Evolutionary conservation across 2,329 filamentous ascomycete species (phyloP).

Genomic region (Trichoderma oligosporum): DNA sequence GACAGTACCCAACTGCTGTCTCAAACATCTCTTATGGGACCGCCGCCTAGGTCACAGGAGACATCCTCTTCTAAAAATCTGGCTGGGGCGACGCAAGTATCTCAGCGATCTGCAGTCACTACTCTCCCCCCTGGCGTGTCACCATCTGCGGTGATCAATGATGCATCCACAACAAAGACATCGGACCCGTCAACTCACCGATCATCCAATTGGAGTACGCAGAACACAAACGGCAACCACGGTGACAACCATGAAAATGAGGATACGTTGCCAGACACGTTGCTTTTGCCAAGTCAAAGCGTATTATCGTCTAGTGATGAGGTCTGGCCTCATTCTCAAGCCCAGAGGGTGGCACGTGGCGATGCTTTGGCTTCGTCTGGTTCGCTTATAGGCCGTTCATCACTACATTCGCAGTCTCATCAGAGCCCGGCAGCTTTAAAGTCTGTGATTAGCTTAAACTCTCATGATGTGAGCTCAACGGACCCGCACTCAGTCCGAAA

Average conservation of each 20-base stretch:
- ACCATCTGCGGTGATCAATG: slow-evolving; percentile 64
- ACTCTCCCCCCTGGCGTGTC: slow-evolving; percentile 55
- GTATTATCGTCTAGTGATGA: slow-evolving; percentile 46
- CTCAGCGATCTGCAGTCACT: slow-evolving; percentile 60
- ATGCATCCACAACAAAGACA: slow-evolving; percentile 91
- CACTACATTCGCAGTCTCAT: slow-evolving; percentile 34
- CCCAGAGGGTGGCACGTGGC: slow-evolving; percentile 46
- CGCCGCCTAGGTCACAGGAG: slow-evolving; percentile 41
- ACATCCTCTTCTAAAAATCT: slow-evolving; percentile 35
- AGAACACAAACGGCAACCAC: slow-evolving; percentile 65
- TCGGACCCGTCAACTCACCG: slow-evolving; percentile 65
- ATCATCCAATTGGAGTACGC: slow-evolving; percentile 64
- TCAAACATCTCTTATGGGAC: slow-evolving; percentile 43
- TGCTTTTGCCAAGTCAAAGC: slow-evolving; percentile 42
- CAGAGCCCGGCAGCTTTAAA: slow-evolving; percentile 10
- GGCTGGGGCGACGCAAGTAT: slow-evolving; percentile 55
- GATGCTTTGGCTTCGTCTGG: slow-evolving; percentile 28
- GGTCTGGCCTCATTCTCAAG: slow-evolving; percentile 57
- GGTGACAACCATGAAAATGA: slow-evolving; percentile 41
- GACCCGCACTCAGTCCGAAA: slow-evolving; percentile 32
- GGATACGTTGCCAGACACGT: slow-evolving; percentile 53
- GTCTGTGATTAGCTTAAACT: slow-evolving; percentile 30
- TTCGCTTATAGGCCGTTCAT: slow-evolving; percentile 36
- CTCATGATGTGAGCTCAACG: slow-evolving; percentile 34
- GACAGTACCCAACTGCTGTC: slow-evolving; percentile 41